Conservation (phyloP, 345 rosid genomes). For the Populus pruinosa region DNA sequence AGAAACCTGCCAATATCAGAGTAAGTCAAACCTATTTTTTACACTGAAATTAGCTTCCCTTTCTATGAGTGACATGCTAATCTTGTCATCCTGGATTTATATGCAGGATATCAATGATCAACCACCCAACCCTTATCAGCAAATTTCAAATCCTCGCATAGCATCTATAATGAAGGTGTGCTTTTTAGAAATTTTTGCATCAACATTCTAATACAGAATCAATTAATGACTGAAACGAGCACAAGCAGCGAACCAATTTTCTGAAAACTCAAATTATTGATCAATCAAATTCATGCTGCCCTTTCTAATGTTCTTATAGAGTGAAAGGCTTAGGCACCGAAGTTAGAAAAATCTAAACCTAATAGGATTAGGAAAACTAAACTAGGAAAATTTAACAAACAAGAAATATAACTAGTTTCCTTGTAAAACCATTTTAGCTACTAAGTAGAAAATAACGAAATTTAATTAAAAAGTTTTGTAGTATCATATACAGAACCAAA, state of each 20-base stretch:
- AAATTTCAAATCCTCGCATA: slow-evolving; percentile 60
- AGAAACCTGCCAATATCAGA: slow-evolving; percentile 86
- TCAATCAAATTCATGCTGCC: not conserved
- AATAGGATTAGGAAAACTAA: not conserved
- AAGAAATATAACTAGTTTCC: not conserved
- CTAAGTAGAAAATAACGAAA: not conserved
- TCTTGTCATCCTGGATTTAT: slow-evolving; percentile 17
- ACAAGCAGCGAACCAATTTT: no score
- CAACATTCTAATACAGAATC: not conserved
- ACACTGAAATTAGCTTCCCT: slow-evolving; percentile 15
- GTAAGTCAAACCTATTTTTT: slow-evolving; percentile 30
- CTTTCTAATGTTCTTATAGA: not conserved
- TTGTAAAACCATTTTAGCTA: not conserved
- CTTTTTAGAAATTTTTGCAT: slow-evolving; percentile 1
- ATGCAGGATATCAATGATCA: slow-evolving; percentile 81
- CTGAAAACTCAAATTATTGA: not conserved
- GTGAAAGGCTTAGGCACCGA: not conserved
- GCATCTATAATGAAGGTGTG: slow-evolving; percentile 83
- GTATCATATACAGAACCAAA: not conserved
- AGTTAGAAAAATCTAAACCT: not conserved
- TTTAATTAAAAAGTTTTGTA: not conserved
- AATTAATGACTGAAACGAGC: no score
- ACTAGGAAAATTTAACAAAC: not conserved
- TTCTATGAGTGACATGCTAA: slow-evolving; percentile 13
- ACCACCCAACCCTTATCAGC: slow-evolving; percentile 86